phyloP scores from a whole-genome alignment of 192 early-diverging fungal genomes.

The Coemansia sp. region DNA sequence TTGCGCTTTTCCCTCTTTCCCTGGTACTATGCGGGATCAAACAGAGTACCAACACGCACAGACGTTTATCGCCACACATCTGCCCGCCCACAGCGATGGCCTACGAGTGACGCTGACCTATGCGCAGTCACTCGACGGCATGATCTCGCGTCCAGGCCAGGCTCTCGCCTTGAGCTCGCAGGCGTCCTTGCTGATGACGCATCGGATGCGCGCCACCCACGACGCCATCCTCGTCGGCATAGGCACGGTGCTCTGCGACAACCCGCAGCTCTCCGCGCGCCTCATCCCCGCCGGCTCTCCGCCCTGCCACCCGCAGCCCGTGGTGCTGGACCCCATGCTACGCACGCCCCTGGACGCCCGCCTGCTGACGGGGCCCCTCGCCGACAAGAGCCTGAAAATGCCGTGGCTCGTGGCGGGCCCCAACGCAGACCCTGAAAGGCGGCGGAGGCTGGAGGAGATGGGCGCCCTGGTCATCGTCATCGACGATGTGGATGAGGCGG shows the following conservation, averaged over 20 bases:
- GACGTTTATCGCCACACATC: constrained; percentile 9
- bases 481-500: not conserved
- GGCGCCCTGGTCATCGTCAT: constrained; percentile 63
- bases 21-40: constrained; percentile 1
- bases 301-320: constrained; percentile 60
- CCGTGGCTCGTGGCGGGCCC: constrained; percentile 63
- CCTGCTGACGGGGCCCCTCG: constrained; percentile 47
- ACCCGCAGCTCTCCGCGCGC: constrained; percentile 66
- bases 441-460: constrained; percentile 50
- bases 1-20: not conserved
- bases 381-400: constrained; percentile 41
- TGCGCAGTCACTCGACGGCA: constrained; percentile 89
- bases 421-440: constrained; percentile 18
- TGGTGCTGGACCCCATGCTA: constrained; percentile 76
- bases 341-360: constrained; percentile 61
- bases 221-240: constrained; percentile 88
- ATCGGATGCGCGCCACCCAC: constrained; percentile 68
- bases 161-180: constrained; percentile 71
- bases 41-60: constrained; percentile 14
- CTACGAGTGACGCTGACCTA: constrained; percentile 81
- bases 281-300: constrained; percentile 10
- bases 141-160: constrained; percentile 58
- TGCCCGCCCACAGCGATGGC: constrained; percentile 1
- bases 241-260: constrained; percentile 76
- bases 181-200: constrained; percentile 79